These are phyloP conservation scores for Truncatella angustata DNA, from an alignment of 2,329 filamentous ascomycete genomes.

Conservation along the genomic window DNA sequence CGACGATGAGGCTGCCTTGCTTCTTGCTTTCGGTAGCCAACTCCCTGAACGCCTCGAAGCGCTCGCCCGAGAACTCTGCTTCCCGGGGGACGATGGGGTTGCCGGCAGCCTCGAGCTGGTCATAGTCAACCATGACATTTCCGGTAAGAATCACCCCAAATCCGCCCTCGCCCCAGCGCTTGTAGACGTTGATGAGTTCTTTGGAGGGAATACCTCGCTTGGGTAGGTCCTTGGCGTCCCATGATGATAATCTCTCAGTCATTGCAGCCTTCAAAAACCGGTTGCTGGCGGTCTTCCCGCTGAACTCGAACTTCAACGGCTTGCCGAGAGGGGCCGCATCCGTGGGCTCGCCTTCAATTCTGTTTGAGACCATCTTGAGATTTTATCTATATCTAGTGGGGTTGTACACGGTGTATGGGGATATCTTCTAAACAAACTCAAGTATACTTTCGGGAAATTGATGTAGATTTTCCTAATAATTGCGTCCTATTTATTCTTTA, in stretches of 20 bases:
- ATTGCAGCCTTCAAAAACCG: conserved; percentile 60
- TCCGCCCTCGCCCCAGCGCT: conserved; percentile 54
- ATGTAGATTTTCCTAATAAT: too few relatives aligned
- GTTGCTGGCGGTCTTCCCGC: conserved; percentile 51
- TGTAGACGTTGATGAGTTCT: conserved; percentile 45
- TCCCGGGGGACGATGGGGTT: conserved; percentile 55
- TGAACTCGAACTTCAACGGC: conserved; percentile 39
- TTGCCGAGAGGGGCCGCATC: conserved; percentile 23
- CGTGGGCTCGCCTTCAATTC: background rate
- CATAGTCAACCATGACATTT: conserved; percentile 60
- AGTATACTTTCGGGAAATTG: too few relatives aligned
- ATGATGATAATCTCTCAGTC: conserved; percentile 58
- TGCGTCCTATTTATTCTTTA: background rate
- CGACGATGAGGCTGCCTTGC: conserved; percentile 54
- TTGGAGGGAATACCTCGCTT: conserved; percentile 33
- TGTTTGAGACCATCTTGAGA: background rate
- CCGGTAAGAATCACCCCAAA: conserved; percentile 55
- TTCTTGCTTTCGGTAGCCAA: conserved; percentile 48
- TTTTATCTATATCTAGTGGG: too few relatives aligned
- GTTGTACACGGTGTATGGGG: too few relatives aligned
- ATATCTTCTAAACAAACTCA: too few relatives aligned
- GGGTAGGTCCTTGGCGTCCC: conserved; percentile 47
- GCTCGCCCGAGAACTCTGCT: conserved; percentile 44
- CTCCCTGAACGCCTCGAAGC: conserved; percentile 54
- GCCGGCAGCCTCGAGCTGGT: conserved; percentile 52